Percentiles rank a stretch among this genome's conserved stretches.
Evolutionary conservation across 2,329 filamentous ascomycete species (phyloP).

Genomic region (Incumbomyces lentus): DNA sequence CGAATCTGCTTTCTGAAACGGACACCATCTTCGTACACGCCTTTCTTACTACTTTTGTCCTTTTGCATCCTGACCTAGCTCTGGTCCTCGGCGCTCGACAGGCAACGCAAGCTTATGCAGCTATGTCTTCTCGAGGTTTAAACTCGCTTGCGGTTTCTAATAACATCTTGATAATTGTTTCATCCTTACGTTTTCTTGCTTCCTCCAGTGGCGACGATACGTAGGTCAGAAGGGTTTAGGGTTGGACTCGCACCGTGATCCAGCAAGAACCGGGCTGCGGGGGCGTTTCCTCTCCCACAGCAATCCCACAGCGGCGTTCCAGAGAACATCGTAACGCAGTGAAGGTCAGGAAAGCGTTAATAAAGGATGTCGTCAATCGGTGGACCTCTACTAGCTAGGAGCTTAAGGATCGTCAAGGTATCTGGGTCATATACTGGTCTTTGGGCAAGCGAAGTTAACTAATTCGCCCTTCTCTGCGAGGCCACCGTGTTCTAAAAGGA

Average conservation of each 20-base stretch:
- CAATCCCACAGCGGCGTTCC: background rate
- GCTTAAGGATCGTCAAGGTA: background rate
- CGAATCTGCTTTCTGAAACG: no score
- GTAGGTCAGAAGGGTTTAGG: no score
- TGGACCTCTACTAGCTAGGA: background rate
- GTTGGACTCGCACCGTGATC: background rate
- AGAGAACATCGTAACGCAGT: background rate
- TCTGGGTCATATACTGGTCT: background rate
- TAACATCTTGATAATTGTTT: no score
- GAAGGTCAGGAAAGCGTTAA: background rate
- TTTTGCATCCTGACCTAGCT: no score
- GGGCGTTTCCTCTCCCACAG: background rate
- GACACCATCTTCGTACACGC: no score
- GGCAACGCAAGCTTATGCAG: no score
- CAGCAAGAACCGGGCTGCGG: background rate
- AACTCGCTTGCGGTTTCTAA: no score
- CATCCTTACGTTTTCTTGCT: no score
- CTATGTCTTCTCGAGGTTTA: no score
- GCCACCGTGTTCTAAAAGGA: background rate
- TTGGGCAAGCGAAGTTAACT: background rate
- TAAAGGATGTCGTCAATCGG: background rate
- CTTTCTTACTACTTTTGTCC: no score
- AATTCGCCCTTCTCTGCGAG: background rate
- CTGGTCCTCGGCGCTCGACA: no score
- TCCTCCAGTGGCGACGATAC: no score